A percentile compares a stretch with the other conserved stretches of the same genome.
Evolutionary conservation across 495 filamentous ascomycete genomes (phyloP).

Genomic region (Trichoderma orchidacearum): DNA sequence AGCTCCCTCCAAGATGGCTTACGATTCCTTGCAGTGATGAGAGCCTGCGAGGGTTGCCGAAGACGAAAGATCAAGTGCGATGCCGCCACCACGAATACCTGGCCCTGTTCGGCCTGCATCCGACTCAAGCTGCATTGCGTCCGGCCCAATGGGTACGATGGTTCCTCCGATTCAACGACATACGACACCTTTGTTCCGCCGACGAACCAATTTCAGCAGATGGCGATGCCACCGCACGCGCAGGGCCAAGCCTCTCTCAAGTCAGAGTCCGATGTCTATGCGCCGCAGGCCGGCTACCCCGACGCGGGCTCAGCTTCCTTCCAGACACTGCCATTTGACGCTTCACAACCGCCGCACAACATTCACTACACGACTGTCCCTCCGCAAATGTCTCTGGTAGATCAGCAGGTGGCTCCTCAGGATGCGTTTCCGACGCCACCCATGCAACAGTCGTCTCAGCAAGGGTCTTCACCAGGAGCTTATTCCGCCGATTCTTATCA

Average conservation of each 20-base stretch:
- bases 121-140: conserved; percentile 88
- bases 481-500: conserved; percentile 53
- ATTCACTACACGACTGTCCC: conserved; percentile 36
- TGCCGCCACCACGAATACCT: conserved; percentile 93
- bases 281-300: conserved; percentile 22
- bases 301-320: conserved; percentile 25
- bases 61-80: conserved; percentile 92
- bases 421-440: conserved; percentile 41
- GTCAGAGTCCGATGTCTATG: conserved; percentile 15
- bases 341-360: conserved; percentile 25
- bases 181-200: conserved; percentile 31
- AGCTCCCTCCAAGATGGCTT: background rate
- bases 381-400: conserved; percentile 29
- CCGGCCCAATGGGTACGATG: conserved; percentile 81
- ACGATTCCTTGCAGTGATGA: conserved; percentile 59
- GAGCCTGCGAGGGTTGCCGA: conserved; percentile 92
- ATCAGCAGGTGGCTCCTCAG: conserved; percentile 32
- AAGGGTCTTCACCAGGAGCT: conserved; percentile 31
- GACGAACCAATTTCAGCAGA: conserved; percentile 26
- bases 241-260: conserved; percentile 15
- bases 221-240: conserved; percentile 10
- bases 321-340: conserved; percentile 27
- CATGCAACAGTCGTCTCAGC: conserved; percentile 30
- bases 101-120: conserved; percentile 92
- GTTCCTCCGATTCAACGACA: conserved; percentile 36